Conservation (phyloP, 1,284 basidiomycete genomes). For the Anthracocystis setariae region DNA sequence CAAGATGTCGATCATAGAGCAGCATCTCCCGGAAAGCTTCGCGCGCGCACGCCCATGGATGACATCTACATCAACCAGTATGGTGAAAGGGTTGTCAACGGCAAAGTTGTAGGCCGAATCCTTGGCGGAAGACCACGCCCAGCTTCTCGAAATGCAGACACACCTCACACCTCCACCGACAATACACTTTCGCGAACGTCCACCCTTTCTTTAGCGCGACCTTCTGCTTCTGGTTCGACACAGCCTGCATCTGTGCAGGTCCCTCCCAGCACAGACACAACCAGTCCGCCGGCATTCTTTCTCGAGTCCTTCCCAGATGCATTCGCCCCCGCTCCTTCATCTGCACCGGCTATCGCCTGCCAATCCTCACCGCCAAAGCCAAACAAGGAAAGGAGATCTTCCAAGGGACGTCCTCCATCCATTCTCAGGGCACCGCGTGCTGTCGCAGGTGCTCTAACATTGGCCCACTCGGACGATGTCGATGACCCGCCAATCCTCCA, state of each 20-base stretch:
- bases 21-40: constrained; percentile 19
- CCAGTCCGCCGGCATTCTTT: constrained; percentile 48
- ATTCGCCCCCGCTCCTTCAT: not conserved
- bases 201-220: not conserved
- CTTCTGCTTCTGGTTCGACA: not conserved
- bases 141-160: constrained; percentile 3
- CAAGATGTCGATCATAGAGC: constrained; percentile 1
- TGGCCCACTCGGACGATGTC: constrained; percentile 18
- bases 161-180: not conserved
- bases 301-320: constrained; percentile 49
- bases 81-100: constrained; percentile 44
- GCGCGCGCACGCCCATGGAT: constrained; percentile 22
- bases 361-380: not conserved
- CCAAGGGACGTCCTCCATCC: constrained; percentile 12
- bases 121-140: constrained; percentile 40
- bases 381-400: constrained; percentile 15
- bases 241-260: not conserved
- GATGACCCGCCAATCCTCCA: constrained; percentile 8
- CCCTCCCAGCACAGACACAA: not conserved
- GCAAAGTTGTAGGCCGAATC: constrained; percentile 43
- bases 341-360: not conserved
- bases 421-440: constrained; percentile 30
- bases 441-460: constrained; percentile 20
- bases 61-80: constrained; percentile 54
- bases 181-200: not conserved